Evolutionary conservation across 352 stramenopile species (phyloP).

Genomic region (Globisporangium spinosum): DNA sequence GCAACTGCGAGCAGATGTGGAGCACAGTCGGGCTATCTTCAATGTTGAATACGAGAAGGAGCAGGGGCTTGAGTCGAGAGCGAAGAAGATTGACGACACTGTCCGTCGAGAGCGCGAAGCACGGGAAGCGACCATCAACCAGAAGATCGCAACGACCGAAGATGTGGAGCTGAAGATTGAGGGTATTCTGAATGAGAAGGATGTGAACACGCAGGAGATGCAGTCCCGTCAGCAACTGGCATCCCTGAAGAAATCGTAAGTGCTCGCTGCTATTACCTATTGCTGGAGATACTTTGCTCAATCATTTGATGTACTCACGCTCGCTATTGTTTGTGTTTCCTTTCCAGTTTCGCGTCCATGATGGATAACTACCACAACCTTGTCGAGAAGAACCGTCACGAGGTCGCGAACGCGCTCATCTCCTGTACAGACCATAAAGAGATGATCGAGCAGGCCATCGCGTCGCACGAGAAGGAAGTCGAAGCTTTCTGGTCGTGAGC

Average conservation of each 20-base stretch:
- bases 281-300: neutral
- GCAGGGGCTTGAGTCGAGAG: slow-evolving; percentile 35
- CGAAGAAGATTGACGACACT: slow-evolving; percentile 55
- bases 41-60: slow-evolving; percentile 54
- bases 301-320: slow-evolving; percentile 2
- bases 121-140: slow-evolving; percentile 33
- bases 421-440: slow-evolving; percentile 68
- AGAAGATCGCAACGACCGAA: slow-evolving; percentile 51
- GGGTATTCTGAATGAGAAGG: slow-evolving; percentile 58
- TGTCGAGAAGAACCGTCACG: slow-evolving; percentile 57
- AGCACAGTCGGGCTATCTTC: slow-evolving; percentile 47
- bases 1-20: slow-evolving; percentile 48
- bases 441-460: slow-evolving; percentile 53
- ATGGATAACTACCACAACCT: slow-evolving; percentile 41
- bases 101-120: slow-evolving; percentile 52
- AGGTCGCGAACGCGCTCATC: slow-evolving; percentile 57
- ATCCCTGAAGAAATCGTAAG: slow-evolving; percentile 55
- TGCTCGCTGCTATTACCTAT: slow-evolving; percentile 3
- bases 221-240: slow-evolving; percentile 39
- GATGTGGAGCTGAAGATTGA: slow-evolving; percentile 73
- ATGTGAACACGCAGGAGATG: slow-evolving; percentile 40
- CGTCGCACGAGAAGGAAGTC: slow-evolving; percentile 54
- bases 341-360: slow-evolving; percentile 43
- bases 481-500: slow-evolving; percentile 44
- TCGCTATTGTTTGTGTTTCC: slow-evolving; percentile 16